These are phyloP conservation scores for Pythium dissotocum DNA, from an alignment of 352 stramenopile genomes.

Conservation along the genomic window DNA sequence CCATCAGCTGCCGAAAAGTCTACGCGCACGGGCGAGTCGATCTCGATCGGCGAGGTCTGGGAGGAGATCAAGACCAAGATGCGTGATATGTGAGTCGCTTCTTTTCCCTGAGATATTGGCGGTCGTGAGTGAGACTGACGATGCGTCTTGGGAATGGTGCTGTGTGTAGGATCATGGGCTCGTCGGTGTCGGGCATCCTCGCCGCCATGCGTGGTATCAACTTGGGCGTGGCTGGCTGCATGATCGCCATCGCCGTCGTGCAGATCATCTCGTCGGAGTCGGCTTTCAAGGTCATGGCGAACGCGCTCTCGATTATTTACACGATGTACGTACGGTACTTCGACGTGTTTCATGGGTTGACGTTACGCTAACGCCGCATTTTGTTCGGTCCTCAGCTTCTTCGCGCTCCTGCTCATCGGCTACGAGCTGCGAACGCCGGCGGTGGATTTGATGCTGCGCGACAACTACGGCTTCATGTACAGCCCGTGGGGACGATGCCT, in stretches of 20 bases:
- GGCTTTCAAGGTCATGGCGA: constrained; percentile 73
- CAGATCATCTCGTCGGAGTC: constrained; percentile 71
- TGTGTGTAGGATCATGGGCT: constrained; percentile 64
- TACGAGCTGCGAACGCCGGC: constrained; percentile 80
- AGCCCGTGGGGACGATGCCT: constrained; percentile 85
- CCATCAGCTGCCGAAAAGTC: constrained; percentile 76
- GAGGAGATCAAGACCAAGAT: constrained; percentile 82
- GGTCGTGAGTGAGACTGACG: neutral
- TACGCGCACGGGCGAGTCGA: constrained; percentile 58
- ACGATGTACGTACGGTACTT: constrained; percentile 59
- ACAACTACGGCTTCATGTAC: constrained; percentile 90
- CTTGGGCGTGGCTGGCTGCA: constrained; percentile 66
- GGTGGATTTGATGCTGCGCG: constrained; percentile 69
- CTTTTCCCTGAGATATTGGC: too few species aligned
- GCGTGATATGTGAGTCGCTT: constrained; percentile 62
- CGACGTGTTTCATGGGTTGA: too few species aligned
- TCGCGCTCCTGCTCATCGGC: constrained; percentile 78
- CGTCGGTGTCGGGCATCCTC: constrained; percentile 78
- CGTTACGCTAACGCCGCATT: too few species aligned
- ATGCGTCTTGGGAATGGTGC: neutral
- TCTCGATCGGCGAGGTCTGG: constrained; percentile 86
- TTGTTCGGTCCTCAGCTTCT: constrained; percentile 48
- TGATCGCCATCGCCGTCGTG: constrained; percentile 70
- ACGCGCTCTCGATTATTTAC: constrained; percentile 79
- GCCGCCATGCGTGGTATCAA: constrained; percentile 79